These are phyloP conservation scores for Magnolia officinalis DNA, from an alignment of 164 flowering plant species.

Conservation along the genomic window DNA sequence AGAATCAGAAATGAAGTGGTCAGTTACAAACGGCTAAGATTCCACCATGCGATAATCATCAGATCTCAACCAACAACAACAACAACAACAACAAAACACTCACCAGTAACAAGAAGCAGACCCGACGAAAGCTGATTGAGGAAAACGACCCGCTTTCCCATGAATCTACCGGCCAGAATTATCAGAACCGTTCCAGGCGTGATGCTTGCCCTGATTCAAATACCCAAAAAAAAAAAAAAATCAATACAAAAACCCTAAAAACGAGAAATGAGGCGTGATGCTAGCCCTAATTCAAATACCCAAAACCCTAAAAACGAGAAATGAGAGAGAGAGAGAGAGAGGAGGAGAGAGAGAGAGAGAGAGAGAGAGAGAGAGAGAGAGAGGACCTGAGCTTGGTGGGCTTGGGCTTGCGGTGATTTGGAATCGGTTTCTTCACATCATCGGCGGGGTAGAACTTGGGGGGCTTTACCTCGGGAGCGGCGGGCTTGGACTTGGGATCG, in stretches of 20 bases:
- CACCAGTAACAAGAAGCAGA: conserved; percentile 69
- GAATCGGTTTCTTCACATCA: conserved; percentile 70
- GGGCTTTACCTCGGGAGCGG: conserved; percentile 39
- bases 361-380: neutral
- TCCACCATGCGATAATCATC: neutral
- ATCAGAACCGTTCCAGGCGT: conserved; percentile 72
- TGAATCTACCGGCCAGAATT: conserved; percentile 69
- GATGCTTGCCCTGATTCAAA: conserved; percentile 43
- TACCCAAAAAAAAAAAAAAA: neutral
- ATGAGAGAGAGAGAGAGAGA: no score
- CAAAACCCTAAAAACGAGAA: no score
- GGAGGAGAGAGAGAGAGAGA: neutral
- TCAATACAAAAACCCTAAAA: neutral
- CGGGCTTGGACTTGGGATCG: conserved; percentile 18
- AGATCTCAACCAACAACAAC: neutral
- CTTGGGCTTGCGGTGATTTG: conserved; percentile 52
- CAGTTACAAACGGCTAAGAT: neutral
- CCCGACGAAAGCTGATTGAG: conserved; percentile 75
- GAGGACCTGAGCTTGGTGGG: conserved; percentile 30
- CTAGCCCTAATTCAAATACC: neutral
- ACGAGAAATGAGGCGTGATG: neutral
- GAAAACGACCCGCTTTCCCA: conserved; percentile 88
- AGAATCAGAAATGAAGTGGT: neutral
- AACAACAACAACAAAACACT: neutral
- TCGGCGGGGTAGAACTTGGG: conserved; percentile 89